phyloP scores from a whole-genome alignment of 2,329 filamentous ascomycete species.

The Aspergillus tamarii region DNA sequence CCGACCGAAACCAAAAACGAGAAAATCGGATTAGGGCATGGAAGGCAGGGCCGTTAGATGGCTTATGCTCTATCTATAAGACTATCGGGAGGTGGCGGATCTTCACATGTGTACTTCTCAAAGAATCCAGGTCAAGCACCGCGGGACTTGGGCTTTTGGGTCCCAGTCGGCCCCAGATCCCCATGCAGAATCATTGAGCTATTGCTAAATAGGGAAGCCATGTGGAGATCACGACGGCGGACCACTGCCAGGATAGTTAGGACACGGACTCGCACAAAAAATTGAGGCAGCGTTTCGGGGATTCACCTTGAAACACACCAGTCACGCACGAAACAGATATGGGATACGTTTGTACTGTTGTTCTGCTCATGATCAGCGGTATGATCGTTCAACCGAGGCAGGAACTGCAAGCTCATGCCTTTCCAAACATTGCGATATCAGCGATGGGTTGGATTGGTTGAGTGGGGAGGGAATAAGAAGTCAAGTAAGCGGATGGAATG shows the following conservation, averaged over 20 bases:
- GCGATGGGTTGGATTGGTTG: slow-evolving; percentile 1
- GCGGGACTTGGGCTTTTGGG: slow-evolving; percentile 13
- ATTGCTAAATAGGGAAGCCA: slow-evolving; percentile 8
- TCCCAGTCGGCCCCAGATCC: slow-evolving; percentile 3
- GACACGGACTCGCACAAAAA: background rate
- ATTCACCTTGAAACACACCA: background rate
- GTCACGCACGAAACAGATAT: background rate
- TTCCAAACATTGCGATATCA: background rate
- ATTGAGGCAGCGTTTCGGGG: background rate
- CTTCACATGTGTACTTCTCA: slow-evolving; percentile 17
- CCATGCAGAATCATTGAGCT: slow-evolving; percentile 9
- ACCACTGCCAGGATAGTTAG: slow-evolving; percentile 4
- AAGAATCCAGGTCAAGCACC: slow-evolving; percentile 11
- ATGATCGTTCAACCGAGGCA: background rate
- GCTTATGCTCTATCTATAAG: slow-evolving; percentile 12
- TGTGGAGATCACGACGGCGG: background rate
- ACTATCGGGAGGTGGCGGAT: slow-evolving; percentile 8
- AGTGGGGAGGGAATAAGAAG: background rate
- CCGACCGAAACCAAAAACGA: slow-evolving; percentile 1
- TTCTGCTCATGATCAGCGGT: background rate
- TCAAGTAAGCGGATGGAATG: slow-evolving; percentile 1
- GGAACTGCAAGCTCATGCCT: background rate
- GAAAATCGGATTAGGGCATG: slow-evolving; percentile 4
- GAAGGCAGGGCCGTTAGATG: background rate
- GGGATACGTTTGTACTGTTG: background rate